Evolutionary conservation across 345 rosid species (phyloP).

Genomic region (Camelina sativa): DNA sequence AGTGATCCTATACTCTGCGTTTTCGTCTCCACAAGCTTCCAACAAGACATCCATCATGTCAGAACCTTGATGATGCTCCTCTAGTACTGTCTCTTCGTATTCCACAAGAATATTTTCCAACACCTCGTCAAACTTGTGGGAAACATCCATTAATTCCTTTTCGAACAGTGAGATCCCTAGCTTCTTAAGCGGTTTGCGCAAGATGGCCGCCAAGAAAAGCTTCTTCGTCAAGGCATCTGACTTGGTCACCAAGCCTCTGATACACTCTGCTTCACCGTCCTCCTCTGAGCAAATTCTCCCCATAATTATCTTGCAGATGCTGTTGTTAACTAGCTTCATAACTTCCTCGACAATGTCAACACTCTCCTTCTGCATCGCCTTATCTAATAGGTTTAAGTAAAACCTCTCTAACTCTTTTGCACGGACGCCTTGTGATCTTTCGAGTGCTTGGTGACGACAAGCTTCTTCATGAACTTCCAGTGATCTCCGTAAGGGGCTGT

Average conservation of each 20-base stretch:
- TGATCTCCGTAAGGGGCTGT: constrained; percentile 42
- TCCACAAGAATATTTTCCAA: constrained; percentile 26
- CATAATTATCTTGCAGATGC: constrained; percentile 35
- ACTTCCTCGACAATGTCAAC: constrained; percentile 22
- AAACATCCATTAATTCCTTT: constrained; percentile 8
- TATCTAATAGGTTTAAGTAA: constrained; percentile 19
- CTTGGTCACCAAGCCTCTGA: constrained; percentile 24
- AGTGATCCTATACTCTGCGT: not conserved
- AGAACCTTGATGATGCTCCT: not conserved
- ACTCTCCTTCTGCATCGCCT: constrained; percentile 15
- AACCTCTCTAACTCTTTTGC: not conserved
- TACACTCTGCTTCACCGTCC: constrained; percentile 29
- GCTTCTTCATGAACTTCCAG: constrained; percentile 50
- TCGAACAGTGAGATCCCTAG: not conserved
- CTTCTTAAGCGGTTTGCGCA: no score
- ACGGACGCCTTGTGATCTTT: constrained; percentile 24
- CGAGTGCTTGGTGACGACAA: constrained; percentile 34
- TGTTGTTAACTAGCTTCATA: constrained; percentile 36
- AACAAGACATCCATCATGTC: not conserved
- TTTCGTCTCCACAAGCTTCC: not conserved
- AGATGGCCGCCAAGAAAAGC: not conserved
- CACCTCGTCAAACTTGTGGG: constrained; percentile 21
- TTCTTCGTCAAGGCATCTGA: constrained; percentile 34
- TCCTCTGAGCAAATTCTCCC: constrained; percentile 38
- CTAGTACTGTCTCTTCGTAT: not conserved